These are phyloP conservation scores for Rasamsonia emersonii DNA, from an alignment of 2,329 filamentous ascomycete genomes.

Conservation along the genomic window DNA sequence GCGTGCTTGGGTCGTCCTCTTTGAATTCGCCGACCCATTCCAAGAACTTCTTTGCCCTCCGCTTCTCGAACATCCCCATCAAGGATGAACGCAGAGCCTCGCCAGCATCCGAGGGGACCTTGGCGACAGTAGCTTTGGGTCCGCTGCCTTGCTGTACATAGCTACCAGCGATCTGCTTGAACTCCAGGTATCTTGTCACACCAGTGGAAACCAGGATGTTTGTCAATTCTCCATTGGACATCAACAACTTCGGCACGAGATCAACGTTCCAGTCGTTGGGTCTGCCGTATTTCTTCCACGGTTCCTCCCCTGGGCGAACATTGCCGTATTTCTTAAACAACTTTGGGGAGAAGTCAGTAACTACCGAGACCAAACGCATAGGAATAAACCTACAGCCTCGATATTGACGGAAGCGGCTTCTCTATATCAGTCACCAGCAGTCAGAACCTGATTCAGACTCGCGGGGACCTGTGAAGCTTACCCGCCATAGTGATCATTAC, in stretches of 20 bases:
- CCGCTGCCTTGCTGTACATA: conserved; percentile 84
- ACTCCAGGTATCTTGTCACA: conserved; percentile 79
- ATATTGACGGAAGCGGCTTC: conserved; percentile 97
- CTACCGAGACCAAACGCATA: not conserved
- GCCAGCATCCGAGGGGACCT: conserved; percentile 86
- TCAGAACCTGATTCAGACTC: conserved; percentile 18
- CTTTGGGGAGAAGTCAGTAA: conserved; percentile 43
- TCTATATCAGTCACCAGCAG: conserved; percentile 39
- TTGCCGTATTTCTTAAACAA: conserved; percentile 97
- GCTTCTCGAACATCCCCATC: conserved; percentile 98
- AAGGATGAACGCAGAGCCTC: conserved; percentile 88
- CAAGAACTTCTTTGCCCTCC: conserved; percentile 90
- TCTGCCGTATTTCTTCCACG: conserved; percentile 96
- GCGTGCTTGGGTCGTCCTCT: conserved; percentile 68
- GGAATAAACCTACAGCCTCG: conserved; percentile 59
- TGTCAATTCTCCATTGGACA: conserved; percentile 96
- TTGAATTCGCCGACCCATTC: conserved; percentile 91
- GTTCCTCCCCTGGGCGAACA: conserved; percentile 68
- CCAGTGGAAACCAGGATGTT: conserved; percentile 98
- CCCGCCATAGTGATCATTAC: conserved; percentile 98
- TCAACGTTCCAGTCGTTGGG: conserved; percentile 99
- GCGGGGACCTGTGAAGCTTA: conserved; percentile 41
- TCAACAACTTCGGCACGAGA: conserved; percentile 93
- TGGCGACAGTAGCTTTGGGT: conserved; percentile 84
- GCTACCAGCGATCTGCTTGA: conserved; percentile 91